These are phyloP conservation scores for Colletotrichum tofieldiae DNA, from an alignment of 2,329 filamentous ascomycete genomes.

Conservation along the genomic window DNA sequence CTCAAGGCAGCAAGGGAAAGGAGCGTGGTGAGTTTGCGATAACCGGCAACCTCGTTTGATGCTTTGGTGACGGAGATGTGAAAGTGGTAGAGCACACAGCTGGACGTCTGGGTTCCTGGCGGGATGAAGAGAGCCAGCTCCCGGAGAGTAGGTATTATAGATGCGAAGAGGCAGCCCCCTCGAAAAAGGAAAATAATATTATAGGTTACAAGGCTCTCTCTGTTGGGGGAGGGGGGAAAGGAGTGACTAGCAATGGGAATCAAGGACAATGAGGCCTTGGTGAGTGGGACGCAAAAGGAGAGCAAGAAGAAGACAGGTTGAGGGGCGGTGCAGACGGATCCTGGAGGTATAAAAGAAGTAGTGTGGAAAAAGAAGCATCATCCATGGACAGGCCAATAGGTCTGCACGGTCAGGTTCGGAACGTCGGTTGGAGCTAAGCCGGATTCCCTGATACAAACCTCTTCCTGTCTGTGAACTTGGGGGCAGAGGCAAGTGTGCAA, in stretches of 20 bases:
- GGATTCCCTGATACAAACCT: conserved; percentile 64
- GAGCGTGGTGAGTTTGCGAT: conserved; percentile 60
- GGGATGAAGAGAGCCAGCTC: conserved; percentile 70
- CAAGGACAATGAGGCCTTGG: conserved; percentile 54
- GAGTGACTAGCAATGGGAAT: conserved; percentile 65
- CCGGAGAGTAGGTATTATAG: conserved; percentile 56
- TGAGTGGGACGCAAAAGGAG: conserved; percentile 61
- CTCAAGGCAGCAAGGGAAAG: conserved; percentile 49
- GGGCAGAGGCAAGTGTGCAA: conserved; percentile 46
- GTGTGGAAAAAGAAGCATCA: conserved; percentile 58
- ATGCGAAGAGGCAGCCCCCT: conserved; percentile 59
- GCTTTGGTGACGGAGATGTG: conserved; percentile 49
- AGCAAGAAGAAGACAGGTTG: conserved; percentile 58
- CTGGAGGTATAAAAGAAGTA: conserved; percentile 69
- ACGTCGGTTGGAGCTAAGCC: conserved; percentile 67
- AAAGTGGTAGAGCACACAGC: conserved; percentile 48
- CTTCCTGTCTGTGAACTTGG: conserved; percentile 52
- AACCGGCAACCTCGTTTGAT: conserved; percentile 60
- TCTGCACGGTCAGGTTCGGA: conserved; percentile 64
- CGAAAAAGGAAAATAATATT: conserved; percentile 46
- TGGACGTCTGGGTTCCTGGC: conserved; percentile 60
- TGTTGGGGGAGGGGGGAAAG: conserved; percentile 56
- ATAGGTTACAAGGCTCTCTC: conserved; percentile 47
- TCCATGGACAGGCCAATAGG: conserved; percentile 55
- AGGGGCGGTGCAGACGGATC: conserved; percentile 65